These are phyloP conservation scores for Astraeus odoratus DNA, from an alignment of 768 basidiomycete genomes.

Conservation along the genomic window DNA sequence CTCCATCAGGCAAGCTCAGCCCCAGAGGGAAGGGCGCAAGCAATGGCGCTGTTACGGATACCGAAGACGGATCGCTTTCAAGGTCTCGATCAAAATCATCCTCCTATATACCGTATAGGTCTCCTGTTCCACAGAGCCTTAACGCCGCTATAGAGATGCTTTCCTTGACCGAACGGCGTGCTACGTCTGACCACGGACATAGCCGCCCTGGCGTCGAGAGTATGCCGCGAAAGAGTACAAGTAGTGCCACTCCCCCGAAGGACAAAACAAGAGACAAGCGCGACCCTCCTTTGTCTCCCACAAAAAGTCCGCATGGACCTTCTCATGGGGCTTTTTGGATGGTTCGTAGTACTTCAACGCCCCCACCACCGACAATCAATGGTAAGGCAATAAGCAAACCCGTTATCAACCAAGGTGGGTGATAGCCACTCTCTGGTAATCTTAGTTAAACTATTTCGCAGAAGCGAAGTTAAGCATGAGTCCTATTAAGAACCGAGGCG, in stretches of 20 bases:
- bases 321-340: constrained; percentile 28
- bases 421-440: neutral
- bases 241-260: constrained; percentile 18
- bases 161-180: constrained; percentile 24
- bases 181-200: constrained; percentile 23
- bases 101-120: constrained; percentile 45
- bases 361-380: constrained; percentile 35
- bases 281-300: constrained; percentile 36
- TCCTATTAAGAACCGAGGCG: constrained; percentile 60
- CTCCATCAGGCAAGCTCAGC: constrained; percentile 26
- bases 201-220: constrained; percentile 16
- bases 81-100: constrained; percentile 48
- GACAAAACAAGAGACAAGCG: constrained; percentile 24
- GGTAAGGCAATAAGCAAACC: constrained; percentile 67
- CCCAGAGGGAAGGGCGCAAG: constrained; percentile 25
- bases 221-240: constrained; percentile 27
- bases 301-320: constrained; percentile 34
- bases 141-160: constrained; percentile 67
- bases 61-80: constrained; percentile 34
- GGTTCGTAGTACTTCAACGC: constrained; percentile 30
- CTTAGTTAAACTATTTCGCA: constrained; percentile 5
- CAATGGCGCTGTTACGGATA: constrained; percentile 21
- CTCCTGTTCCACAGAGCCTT: constrained; percentile 62
- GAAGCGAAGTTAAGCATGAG: constrained; percentile 71
- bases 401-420: constrained; percentile 61